Evolutionary conservation across 306 rosid genomes (phyloP), one percentile per base, ranked within the genome.

Genomic region (Lagenaria siceraria): DNA sequence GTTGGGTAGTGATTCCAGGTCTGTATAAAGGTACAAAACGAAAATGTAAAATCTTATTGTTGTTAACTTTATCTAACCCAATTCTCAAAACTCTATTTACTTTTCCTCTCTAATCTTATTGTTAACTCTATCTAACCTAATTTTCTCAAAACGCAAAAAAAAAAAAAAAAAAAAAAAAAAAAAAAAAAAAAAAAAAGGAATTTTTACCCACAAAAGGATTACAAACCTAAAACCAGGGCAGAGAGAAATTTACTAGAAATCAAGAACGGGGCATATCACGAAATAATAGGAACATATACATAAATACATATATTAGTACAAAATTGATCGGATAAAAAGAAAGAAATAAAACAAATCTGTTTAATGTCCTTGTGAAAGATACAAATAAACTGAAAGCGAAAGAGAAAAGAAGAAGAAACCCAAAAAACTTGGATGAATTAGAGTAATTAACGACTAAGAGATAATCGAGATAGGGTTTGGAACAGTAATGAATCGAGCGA

Each of bases 1-100:
- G 82, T 82, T 82, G 49, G 98, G 98, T 11, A 95, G 88, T 19
- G 95, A 90, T 10, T 95, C 98, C 80, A 92, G 83, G 87, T 90
- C 98, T 92, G 91, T 59, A 60, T 46, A 68, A 76, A n/a, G 56
- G 51, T 35, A 78, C 29, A 81, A 35, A 49, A 70, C 25, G 8
- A 79, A 56, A 11, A 22, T 51, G 48, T 31, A 24, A n/a, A 15
- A 19, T 46, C 17, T 46, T 1, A 12, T 46, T 46, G 52, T 46
- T 46, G 52, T 46, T 46, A 46, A 46, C 52, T 46, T 46, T 46
- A 12, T 46, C 52, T 0, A 46, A 46, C 52, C 52, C 52, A 46
- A 46, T 11, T 11, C 42, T 68, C 17, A 18, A 31, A 62, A 18
- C 74, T 42, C 11, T 22, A 13, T 69, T 22, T 19, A 66, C 5